Percentiles rank a stretch among this genome's conserved stretches.
phyloP scores from a whole-genome alignment of 345 rosid genomes.

The Cardiospermum halicacabum region DNA sequence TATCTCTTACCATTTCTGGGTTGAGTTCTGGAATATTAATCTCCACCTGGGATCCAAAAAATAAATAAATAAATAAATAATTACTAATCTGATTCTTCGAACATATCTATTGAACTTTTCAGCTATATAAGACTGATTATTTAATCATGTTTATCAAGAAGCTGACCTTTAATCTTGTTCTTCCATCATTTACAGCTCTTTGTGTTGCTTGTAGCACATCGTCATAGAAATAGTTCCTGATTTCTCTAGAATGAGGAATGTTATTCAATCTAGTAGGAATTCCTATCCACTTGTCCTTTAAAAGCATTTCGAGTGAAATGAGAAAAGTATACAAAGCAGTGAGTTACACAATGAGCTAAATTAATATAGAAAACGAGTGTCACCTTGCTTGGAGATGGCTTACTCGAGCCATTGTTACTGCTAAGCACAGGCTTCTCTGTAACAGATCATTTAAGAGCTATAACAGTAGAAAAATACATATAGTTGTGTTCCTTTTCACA shows the following conservation, averaged over 20 bases:
- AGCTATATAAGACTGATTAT: too few relatives aligned
- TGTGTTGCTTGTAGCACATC: conserved; percentile 78
- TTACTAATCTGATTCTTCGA: not conserved
- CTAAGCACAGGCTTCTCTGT: conserved; percentile 31
- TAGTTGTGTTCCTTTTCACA: not conserved
- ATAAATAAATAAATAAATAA: not conserved
- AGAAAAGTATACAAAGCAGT: conserved; percentile 19
- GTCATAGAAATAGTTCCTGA: conserved; percentile 77
- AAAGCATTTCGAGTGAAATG: conserved; percentile 20
- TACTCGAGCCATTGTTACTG: conserved; percentile 27
- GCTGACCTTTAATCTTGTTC: conserved; percentile 67
- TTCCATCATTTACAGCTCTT: conserved; percentile 70
- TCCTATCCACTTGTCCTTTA: conserved; percentile 88
- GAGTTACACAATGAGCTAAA: conserved; percentile 8
- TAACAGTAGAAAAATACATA: too few relatives aligned
- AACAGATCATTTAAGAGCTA: too few relatives aligned
- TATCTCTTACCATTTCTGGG: conserved; percentile 87
- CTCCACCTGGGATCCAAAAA: conserved; percentile 60
- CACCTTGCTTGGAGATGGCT: conserved; percentile 46
- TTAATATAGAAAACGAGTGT: not conserved
- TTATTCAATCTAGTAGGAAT: conserved; percentile 91
- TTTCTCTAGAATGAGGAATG: conserved; percentile 93
- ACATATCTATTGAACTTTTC: not conserved
- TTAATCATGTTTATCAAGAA: not conserved
- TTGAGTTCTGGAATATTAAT: conserved; percentile 91